phyloP scores from a whole-genome alignment of 208 protist species.

The Trypanosoma avium region DNA sequence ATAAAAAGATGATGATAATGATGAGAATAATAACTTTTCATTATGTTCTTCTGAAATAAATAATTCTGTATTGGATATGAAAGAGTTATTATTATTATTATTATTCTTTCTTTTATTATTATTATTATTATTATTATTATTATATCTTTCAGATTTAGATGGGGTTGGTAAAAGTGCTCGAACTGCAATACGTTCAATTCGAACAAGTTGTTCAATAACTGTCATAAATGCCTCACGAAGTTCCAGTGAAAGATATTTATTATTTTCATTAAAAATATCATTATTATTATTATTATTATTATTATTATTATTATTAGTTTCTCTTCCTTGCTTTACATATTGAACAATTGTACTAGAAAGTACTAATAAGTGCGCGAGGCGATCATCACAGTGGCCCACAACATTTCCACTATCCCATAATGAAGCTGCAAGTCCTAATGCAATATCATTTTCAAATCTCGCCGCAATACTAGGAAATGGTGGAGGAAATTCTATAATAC shows the following conservation, averaged over 20 bases:
- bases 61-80: too few relatives aligned
- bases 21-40: too few relatives aligned
- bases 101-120: too few relatives aligned
- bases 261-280: not conserved
- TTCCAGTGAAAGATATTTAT: conserved; percentile 2
- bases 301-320: too few relatives aligned
- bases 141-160: not conserved
- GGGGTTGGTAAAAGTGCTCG: not conserved
- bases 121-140: too few relatives aligned
- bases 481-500: not conserved
- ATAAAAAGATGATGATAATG: not conserved
- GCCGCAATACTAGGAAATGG: conserved; percentile 28
- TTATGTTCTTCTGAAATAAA: not conserved
- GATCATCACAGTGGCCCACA: conserved; percentile 28
- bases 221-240: conserved; percentile 22
- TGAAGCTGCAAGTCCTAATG: conserved; percentile 21
- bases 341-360: conserved; percentile 17
- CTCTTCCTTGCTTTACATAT: not conserved
- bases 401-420: conserved; percentile 26
- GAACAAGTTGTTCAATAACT: conserved; percentile 17
- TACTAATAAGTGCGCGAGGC: conserved; percentile 24
- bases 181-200: conserved; percentile 9
- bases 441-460: conserved; percentile 26
- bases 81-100: too few relatives aligned
- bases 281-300: not conserved